Evolutionary conservation across 768 basidiomycete genomes (phyloP).

Genomic region (Podaxis sp.): DNA sequence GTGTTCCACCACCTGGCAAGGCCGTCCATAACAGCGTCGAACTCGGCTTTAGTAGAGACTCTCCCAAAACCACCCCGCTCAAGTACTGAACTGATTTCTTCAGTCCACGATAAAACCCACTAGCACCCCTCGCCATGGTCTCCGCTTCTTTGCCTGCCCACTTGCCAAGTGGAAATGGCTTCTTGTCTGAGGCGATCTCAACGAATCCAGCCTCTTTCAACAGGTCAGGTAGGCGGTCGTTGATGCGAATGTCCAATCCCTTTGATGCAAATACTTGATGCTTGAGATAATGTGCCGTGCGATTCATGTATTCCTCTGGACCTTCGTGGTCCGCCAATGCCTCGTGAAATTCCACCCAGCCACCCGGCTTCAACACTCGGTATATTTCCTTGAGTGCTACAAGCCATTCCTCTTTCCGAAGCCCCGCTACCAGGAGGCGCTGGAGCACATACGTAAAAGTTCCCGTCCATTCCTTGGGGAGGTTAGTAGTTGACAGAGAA

Average conservation of each 20-base stretch:
- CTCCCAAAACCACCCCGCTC: slow-evolving; percentile 1
- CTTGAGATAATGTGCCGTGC: neutral
- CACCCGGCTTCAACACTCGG: slow-evolving; percentile 12
- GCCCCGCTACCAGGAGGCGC: neutral
- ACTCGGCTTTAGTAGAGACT: slow-evolving; percentile 1
- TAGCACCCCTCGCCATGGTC: neutral
- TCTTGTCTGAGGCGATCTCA: slow-evolving; percentile 5
- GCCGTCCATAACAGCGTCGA: neutral
- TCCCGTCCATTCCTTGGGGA: neutral
- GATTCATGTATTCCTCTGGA: neutral
- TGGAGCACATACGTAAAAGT: slow-evolving; percentile 1
- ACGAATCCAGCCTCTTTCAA: slow-evolving; percentile 8
- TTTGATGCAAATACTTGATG: neutral
- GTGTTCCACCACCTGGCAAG: neutral
- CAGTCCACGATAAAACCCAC: neutral
- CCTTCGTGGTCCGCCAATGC: neutral
- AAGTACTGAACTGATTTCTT: neutral
- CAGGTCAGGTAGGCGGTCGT: neutral
- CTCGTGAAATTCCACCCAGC: slow-evolving; percentile 13
- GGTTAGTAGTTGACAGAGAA: neutral
- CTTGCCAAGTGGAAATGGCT: neutral
- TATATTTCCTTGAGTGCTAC: slow-evolving; percentile 4
- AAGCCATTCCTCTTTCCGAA: slow-evolving; percentile 6
- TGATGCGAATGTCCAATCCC: slow-evolving; percentile 1
- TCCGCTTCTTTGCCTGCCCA: neutral